Evolutionary conservation across 23 red algal species (phyloP).

Genomic region (Gracilaria domingensis): DNA sequence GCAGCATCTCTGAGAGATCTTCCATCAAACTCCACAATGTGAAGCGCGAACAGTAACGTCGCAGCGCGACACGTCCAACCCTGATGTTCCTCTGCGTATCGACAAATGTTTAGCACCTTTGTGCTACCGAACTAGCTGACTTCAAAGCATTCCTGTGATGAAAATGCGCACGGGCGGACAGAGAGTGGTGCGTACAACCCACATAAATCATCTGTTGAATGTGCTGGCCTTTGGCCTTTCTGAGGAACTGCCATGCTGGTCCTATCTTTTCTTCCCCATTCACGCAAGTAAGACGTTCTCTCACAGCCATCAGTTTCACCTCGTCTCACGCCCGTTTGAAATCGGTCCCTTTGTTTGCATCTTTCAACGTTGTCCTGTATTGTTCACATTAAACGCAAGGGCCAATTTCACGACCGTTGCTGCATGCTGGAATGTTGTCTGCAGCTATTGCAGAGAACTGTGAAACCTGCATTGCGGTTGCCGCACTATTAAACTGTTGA

Average conservation of each 20-base stretch:
- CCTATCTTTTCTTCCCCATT: not conserved
- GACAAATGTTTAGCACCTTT: not conserved
- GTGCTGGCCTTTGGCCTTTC: constrained; percentile 33
- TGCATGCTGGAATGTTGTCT: not conserved
- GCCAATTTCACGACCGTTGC: not conserved
- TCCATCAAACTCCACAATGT: not conserved
- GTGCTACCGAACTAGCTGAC: not conserved
- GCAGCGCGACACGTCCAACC: not conserved
- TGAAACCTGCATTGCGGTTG: not conserved
- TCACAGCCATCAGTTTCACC: not conserved
- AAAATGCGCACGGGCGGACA: constrained; percentile 46
- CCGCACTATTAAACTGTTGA: not conserved
- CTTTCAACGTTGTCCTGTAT: not conserved
- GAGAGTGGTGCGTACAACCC: constrained; percentile 41
- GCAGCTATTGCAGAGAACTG: not conserved
- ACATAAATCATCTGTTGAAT: constrained; percentile 20
- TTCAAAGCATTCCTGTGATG: constrained; percentile 19
- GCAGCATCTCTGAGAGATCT: too few species aligned
- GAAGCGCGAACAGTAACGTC: not conserved
- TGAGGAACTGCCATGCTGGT: constrained; percentile 10
- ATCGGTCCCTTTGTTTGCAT: not conserved
- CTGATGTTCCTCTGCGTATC: not conserved
- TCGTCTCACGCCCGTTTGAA: not conserved
- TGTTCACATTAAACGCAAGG: not conserved
- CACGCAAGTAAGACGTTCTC: too few species aligned